These are phyloP conservation scores for Pythium rishiriense DNA, from an alignment of 352 stramenopile genomes.

Conservation along the genomic window DNA sequence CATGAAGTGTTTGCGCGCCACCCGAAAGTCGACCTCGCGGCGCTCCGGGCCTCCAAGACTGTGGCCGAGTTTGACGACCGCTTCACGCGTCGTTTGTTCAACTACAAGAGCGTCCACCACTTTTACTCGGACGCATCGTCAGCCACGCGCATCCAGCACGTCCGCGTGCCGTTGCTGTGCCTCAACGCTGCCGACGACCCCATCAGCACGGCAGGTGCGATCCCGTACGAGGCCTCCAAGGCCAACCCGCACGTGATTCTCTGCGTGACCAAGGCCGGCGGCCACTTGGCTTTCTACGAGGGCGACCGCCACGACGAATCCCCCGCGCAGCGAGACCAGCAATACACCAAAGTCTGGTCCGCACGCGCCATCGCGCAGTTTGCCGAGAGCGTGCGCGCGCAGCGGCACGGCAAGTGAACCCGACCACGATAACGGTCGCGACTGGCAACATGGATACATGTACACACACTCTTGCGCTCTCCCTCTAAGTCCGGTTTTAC, in stretches of 20 bases:
- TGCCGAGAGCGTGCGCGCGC: conserved; percentile 44
- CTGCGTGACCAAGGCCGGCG: conserved; percentile 58
- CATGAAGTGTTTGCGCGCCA: conserved; percentile 57
- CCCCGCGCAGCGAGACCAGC: neutral
- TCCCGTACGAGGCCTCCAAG: conserved; percentile 40
- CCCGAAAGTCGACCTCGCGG: conserved; percentile 51
- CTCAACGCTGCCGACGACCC: conserved; percentile 64
- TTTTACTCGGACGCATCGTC: conserved; percentile 67
- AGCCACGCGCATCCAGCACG: conserved; percentile 35
- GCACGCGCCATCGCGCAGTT: conserved; percentile 57
- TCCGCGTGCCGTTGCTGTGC: conserved; percentile 60
- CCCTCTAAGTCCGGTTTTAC: conserved; percentile 15
- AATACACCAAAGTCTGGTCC: conserved; percentile 51
- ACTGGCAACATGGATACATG: conserved; percentile 19
- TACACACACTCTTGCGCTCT: conserved; percentile 1
- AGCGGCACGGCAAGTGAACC: neutral
- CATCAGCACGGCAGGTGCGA: conserved; percentile 47
- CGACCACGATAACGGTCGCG: neutral
- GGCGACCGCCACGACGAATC: conserved; percentile 22
- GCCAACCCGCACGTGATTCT: conserved; percentile 70
- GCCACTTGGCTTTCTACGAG: conserved; percentile 75
- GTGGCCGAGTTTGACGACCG: conserved; percentile 65
- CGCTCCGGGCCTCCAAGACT: conserved; percentile 40
- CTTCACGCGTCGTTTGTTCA: conserved; percentile 58
- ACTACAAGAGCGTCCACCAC: conserved; percentile 55